These are phyloP conservation scores for Trichoderma guizhouense DNA, from an alignment of 2,329 filamentous ascomycete genomes.

Conservation along the genomic window DNA sequence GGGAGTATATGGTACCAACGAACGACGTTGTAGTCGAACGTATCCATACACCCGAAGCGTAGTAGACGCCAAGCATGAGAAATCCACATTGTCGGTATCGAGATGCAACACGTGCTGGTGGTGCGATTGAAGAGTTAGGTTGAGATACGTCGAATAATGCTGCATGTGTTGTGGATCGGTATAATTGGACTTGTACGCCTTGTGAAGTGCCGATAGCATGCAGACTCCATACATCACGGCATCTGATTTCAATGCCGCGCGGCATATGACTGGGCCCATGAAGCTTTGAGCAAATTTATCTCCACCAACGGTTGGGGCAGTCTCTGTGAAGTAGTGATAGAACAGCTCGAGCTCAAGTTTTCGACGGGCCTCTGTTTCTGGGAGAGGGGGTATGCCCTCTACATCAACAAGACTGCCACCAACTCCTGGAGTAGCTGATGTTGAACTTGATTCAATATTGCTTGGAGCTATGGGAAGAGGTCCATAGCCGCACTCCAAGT, in stretches of 20 bases:
- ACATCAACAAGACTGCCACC: background rate
- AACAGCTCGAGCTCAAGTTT: conserved; percentile 23
- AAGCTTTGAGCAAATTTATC: conserved; percentile 19
- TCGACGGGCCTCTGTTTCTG: conserved; percentile 22
- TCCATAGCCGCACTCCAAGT: conserved; percentile 22
- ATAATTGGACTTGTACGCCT: conserved; percentile 5
- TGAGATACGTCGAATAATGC: conserved; percentile 21
- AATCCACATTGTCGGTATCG: conserved; percentile 20
- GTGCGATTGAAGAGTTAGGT: conserved; percentile 21
- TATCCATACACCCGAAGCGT: conserved; percentile 23
- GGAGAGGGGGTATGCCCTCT: background rate
- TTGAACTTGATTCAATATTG: background rate
- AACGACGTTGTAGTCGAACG: conserved; percentile 21
- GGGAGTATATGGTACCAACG: conserved; percentile 21
- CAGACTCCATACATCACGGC: conserved; percentile 23
- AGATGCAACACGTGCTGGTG: conserved; percentile 21
- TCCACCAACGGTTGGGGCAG: conserved; percentile 19
- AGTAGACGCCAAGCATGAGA: conserved; percentile 21
- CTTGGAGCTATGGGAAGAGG: background rate
- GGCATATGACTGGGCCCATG: conserved; percentile 16
- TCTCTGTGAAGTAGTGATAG: conserved; percentile 22
- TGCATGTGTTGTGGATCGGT: conserved; percentile 3
- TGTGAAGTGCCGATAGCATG: conserved; percentile 22
- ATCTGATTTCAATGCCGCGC: conserved; percentile 22
- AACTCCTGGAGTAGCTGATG: background rate